Conservation (phyloP, 345 rosid species). For the Ricinus communis region DNA sequence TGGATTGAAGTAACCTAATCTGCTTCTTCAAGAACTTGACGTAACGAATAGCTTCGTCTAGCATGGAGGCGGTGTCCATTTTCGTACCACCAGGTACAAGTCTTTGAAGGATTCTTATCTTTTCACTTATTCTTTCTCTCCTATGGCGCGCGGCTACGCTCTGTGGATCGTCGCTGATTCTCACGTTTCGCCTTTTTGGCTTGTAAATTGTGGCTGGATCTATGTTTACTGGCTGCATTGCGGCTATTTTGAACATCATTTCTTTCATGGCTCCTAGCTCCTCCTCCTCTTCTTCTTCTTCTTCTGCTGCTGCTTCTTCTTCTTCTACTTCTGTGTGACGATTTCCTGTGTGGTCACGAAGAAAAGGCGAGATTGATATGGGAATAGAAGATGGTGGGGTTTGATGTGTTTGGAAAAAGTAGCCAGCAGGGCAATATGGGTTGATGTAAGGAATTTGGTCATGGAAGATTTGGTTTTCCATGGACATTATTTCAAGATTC, state of each 20-base stretch:
- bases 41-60: constrained; percentile 87
- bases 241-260: constrained; percentile 95
- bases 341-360: constrained; percentile 21
- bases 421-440: constrained; percentile 32
- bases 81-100: constrained; percentile 95
- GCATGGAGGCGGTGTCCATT: constrained; percentile 97
- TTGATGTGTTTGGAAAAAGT: constrained; percentile 39
- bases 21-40: constrained; percentile 93
- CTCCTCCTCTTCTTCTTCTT: constrained; percentile 68
- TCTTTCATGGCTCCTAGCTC: constrained; percentile 91
- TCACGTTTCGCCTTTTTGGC: constrained; percentile 80
- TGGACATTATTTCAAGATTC: constrained; percentile 44
- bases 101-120: constrained; percentile 80
- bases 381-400: constrained; percentile 25
- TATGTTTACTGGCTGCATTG: constrained; percentile 92
- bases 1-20: constrained; percentile 64
- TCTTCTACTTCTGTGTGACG: constrained; percentile 23
- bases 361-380: constrained; percentile 21
- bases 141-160: constrained; percentile 95
- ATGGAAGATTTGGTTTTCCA: constrained; percentile 43
- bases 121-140: constrained; percentile 90
- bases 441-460: constrained; percentile 30
- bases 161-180: constrained; percentile 94
- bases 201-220: constrained; percentile 75
- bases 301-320: constrained; percentile 55